These are phyloP conservation scores for Aspergillus fumigatus DNA, from an alignment of 2,329 filamentous ascomycete species.

Conservation along the genomic window DNA sequence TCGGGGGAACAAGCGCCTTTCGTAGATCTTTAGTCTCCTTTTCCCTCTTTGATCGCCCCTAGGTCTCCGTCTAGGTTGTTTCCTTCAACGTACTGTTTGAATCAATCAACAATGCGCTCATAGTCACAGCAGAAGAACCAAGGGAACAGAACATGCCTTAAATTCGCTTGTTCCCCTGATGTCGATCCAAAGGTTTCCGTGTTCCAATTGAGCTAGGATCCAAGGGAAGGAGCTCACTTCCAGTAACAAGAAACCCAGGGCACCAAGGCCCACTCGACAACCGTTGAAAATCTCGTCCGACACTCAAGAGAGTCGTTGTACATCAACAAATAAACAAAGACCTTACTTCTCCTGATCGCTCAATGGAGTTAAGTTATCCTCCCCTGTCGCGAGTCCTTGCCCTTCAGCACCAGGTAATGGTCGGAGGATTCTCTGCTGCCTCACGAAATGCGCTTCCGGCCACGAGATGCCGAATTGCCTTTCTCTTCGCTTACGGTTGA, in stretches of 20 bases:
- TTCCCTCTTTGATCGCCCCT: neutral
- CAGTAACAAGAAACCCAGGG: neutral
- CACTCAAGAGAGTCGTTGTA: neutral
- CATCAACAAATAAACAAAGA: neutral
- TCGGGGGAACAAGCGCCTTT: neutral
- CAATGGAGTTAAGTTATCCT: neutral
- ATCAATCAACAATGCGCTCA: neutral
- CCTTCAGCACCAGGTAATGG: neutral
- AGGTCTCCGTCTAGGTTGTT: neutral
- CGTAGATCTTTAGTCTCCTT: neutral
- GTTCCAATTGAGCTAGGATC: neutral
- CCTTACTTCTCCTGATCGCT: neutral
- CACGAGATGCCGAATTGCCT: neutral
- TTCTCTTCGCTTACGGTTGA: neutral
- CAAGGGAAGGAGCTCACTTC: conserved; percentile 1
- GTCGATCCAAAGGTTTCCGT: conserved; percentile 4
- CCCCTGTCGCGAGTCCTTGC: neutral
- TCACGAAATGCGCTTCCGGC: neutral
- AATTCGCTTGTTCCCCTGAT: neutral
- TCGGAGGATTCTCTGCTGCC: neutral
- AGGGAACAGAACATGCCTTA: neutral
- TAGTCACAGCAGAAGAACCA: neutral
- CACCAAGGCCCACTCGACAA: neutral
- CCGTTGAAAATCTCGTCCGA: neutral
- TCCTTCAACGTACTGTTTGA: neutral